A percentile compares a stretch with the other conserved stretches of the same genome.
These are phyloP conservation scores for Rubus idaeus DNA, from an alignment of 306 rosid species.

Conservation along the genomic window DNA sequence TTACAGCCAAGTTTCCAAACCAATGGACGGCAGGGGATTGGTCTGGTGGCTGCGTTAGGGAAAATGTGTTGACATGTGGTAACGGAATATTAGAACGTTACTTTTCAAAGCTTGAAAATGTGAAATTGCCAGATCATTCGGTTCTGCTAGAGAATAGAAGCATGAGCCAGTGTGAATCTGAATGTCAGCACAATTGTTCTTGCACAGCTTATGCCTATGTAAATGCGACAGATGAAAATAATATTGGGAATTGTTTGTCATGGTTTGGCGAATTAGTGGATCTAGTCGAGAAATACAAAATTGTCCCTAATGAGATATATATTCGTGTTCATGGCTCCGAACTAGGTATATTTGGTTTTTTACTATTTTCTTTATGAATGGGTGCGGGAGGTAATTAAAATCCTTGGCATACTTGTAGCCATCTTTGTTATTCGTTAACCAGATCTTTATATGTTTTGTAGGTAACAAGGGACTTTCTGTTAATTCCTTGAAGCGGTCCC, in stretches of 20 bases:
- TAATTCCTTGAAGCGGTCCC: conserved; percentile 7
- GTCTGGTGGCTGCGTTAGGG: conserved; percentile 47
- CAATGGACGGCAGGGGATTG: not conserved
- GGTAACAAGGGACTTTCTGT: not conserved
- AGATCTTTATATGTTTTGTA: not conserved
- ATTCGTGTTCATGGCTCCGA: not conserved
- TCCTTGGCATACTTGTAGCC: not conserved
- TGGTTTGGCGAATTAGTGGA: conserved; percentile 16
- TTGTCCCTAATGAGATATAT: not conserved
- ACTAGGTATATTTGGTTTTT: not conserved
- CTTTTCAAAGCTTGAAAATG: not conserved
- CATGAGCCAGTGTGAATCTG: conserved; percentile 36
- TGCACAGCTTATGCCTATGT: conserved; percentile 61
- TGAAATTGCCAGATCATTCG: conserved; percentile 8
- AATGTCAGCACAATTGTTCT: conserved; percentile 46
- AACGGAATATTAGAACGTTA: not conserved
- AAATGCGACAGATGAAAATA: not conserved
- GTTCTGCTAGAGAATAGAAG: conserved; percentile 3
- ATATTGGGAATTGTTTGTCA: conserved; percentile 1
- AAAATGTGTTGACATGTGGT: conserved; percentile 28
- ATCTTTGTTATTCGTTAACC: not conserved
- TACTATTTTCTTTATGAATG: not conserved
- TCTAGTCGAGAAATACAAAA: not conserved
- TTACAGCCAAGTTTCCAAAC: conserved; percentile 30
- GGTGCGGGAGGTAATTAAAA: not conserved